phyloP scores from a whole-genome alignment of 1,284 basidiomycete species.

The Tetrapyrgos nigripes region DNA sequence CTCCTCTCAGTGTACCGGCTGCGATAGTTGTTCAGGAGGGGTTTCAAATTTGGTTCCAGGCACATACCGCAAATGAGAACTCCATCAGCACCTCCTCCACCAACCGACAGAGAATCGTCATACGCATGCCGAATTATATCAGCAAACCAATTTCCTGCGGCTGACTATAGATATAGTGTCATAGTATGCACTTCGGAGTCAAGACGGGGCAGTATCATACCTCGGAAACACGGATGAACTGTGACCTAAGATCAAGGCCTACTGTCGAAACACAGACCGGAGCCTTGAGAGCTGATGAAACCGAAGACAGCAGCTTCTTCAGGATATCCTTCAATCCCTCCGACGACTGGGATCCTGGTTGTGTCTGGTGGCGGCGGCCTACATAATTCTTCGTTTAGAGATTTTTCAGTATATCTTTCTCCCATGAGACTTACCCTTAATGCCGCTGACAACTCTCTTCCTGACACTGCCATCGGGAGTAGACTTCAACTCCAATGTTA shows the following conservation, averaged over 20 bases:
- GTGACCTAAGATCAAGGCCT: constrained; percentile 79
- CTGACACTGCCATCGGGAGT: constrained; percentile 71
- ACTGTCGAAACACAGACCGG: constrained; percentile 77
- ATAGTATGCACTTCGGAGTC: background rate
- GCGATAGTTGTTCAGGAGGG: too few species aligned
- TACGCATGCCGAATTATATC: constrained; percentile 89
- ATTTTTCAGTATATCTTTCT: background rate
- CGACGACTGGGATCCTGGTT: constrained; percentile 67
- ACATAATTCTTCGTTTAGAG: constrained; percentile 26
- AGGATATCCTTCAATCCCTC: constrained; percentile 66
- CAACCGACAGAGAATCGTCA: constrained; percentile 75
- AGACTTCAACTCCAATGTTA: constrained; percentile 68
- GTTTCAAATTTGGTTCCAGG: too few species aligned
- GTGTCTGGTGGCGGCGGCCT: constrained; percentile 72
- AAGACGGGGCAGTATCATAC: constrained; percentile 38
- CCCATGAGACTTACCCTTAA: constrained; percentile 55
- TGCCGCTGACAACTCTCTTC: constrained; percentile 65
- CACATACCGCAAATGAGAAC: constrained; percentile 68
- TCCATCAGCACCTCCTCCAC: constrained; percentile 74
- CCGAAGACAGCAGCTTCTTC: constrained; percentile 71
- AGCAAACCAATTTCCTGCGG: constrained; percentile 88
- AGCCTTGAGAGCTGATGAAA: constrained; percentile 73
- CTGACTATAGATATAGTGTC: constrained; percentile 54
- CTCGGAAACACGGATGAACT: constrained; percentile 75
- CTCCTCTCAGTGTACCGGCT: constrained; percentile 88